Conservation (phyloP, 495 filamentous ascomycete genomes). For the Daldinia vernicosa region DNA sequence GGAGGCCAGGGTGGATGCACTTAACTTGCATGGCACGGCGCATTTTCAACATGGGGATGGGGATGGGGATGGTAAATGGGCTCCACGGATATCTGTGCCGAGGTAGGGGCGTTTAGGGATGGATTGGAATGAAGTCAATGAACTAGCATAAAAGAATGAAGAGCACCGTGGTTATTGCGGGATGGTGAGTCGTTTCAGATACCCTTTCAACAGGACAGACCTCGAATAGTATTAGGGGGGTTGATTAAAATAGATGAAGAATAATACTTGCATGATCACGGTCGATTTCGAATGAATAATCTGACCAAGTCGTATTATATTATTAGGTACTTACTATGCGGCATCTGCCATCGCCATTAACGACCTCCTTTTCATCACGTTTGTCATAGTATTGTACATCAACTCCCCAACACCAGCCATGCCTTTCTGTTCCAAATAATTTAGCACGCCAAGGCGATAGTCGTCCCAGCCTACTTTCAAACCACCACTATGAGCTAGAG, state of each 20-base stretch:
- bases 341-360: slow-evolving; percentile 17
- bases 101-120: slow-evolving; percentile 29
- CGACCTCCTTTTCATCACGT: slow-evolving; percentile 59
- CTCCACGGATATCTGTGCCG: slow-evolving; percentile 12
- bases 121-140: slow-evolving; percentile 11
- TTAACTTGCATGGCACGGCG: slow-evolving; percentile 47
- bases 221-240: slow-evolving; percentile 10
- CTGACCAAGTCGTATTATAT: neutral
- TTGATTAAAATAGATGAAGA: neutral
- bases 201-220: slow-evolving; percentile 49
- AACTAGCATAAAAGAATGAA: slow-evolving; percentile 9
- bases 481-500: slow-evolving; percentile 74
- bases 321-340: neutral
- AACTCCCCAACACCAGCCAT: slow-evolving; percentile 73
- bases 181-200: slow-evolving; percentile 28
- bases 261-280: neutral
- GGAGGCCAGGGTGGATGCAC: slow-evolving; percentile 36
- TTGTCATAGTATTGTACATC: slow-evolving; percentile 88
- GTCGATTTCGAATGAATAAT: neutral
- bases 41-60: slow-evolving; percentile 34
- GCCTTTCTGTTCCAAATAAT: slow-evolving; percentile 71
- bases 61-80: slow-evolving; percentile 10
- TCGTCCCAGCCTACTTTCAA: slow-evolving; percentile 74
- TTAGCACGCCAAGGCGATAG: slow-evolving; percentile 78
- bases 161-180: neutral